Conservation (phyloP, 192 early-diverging fungal species). For the Coemansia reversa region DNA sequence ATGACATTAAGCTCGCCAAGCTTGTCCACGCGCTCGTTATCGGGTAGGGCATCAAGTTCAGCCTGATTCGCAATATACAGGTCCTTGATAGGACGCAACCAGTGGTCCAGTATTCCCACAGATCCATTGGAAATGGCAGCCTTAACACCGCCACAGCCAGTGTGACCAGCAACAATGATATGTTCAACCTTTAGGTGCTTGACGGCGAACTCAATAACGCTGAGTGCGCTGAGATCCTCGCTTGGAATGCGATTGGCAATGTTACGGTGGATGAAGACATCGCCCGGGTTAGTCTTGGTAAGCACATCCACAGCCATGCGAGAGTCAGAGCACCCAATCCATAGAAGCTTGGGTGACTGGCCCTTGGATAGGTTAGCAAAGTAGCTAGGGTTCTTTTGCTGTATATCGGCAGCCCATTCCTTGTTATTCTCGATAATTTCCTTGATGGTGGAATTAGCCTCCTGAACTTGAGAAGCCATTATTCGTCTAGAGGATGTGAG, state of each 20-base stretch:
- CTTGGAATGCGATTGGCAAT: conserved; percentile 89
- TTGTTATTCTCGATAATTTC: conserved; percentile 55
- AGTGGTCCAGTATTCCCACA: conserved; percentile 84
- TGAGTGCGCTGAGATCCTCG: conserved; percentile 78
- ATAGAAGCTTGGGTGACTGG: conserved; percentile 84
- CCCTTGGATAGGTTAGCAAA: conserved; percentile 69
- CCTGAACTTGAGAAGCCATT: conserved; percentile 15
- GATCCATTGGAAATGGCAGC: conserved; percentile 62
- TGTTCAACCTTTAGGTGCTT: conserved; percentile 89
- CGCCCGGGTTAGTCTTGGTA: conserved; percentile 61
- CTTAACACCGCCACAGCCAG: conserved; percentile 70
- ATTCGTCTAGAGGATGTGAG: conserved; percentile 24
- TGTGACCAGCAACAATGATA: conserved; percentile 89
- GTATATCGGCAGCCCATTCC: conserved; percentile 61
- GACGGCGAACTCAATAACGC: conserved; percentile 93
- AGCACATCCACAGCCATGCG: conserved; percentile 85
- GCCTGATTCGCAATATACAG: conserved; percentile 64
- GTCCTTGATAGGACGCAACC: conserved; percentile 86
- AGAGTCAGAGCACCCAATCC: conserved; percentile 91
- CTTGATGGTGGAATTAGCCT: conserved; percentile 16
- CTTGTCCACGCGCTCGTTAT: conserved; percentile 53
- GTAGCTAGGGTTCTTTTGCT: conserved; percentile 62
- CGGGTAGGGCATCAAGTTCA: conserved; percentile 56
- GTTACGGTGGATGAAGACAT: conserved; percentile 96
- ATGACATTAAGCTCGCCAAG: conserved; percentile 78